Conservation (phyloP, 169 alveolate species). For the Eimeria zaria region DNA sequence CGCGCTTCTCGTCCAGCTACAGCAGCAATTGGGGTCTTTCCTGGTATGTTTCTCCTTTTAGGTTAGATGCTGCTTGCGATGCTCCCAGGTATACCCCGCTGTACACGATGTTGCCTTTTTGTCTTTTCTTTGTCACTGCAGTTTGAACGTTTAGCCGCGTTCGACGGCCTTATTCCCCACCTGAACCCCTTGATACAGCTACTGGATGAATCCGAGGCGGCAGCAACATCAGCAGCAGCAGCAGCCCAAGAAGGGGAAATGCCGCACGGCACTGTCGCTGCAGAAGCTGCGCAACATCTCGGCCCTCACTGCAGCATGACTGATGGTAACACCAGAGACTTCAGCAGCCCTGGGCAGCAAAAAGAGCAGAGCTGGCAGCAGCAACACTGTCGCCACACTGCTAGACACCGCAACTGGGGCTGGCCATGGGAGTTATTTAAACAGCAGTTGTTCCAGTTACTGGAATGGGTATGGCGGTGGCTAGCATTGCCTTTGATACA, state of each 20-base stretch:
- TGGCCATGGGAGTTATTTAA: not conserved
- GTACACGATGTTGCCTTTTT: not conserved
- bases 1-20: slow-evolving; percentile 64
- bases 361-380: slow-evolving; percentile 6
- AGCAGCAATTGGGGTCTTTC: slow-evolving; percentile 76
- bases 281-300: not conserved
- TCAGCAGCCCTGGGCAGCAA: not conserved
- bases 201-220: slow-evolving; percentile 57
- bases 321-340: not conserved
- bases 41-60: slow-evolving; percentile 16
- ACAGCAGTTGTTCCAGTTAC: slow-evolving; percentile 34
- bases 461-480: slow-evolving; percentile 29
- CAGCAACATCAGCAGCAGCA: slow-evolving; percentile 55
- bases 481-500: not conserved
- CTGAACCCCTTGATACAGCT: slow-evolving; percentile 59
- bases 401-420: not conserved
- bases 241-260: slow-evolving; percentile 17
- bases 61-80: not conserved
- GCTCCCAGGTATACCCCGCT: not conserved
- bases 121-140: not conserved
- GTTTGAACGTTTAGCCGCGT: slow-evolving; percentile 57
- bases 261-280: slow-evolving; percentile 21
- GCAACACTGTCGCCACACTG: slow-evolving; percentile 25
- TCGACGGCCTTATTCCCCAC: slow-evolving; percentile 65
- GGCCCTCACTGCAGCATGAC: slow-evolving; percentile 1